Conservation (phyloP, 179 eudicot species). For the Beta corolliflora region DNA sequence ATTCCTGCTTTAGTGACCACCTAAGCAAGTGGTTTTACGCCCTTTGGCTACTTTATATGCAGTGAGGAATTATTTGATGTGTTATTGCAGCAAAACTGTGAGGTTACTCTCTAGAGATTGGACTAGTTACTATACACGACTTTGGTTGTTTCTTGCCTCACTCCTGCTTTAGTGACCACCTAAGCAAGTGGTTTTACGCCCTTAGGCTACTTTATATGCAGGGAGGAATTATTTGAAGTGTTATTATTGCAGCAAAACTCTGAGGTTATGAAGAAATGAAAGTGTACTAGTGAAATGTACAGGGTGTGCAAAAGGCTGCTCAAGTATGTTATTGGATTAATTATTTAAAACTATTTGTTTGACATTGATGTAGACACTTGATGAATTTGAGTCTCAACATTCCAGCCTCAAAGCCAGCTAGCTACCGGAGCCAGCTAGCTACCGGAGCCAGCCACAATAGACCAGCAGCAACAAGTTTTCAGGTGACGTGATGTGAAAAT, state of each 20-base stretch:
- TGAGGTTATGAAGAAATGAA: conserved; percentile 21
- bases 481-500: not conserved
- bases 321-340: not conserved
- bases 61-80: conserved; percentile 24
- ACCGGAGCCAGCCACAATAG: conserved; percentile 2
- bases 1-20: not conserved
- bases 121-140: not conserved
- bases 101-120: not conserved
- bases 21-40: not conserved
- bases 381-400: conserved; percentile 17
- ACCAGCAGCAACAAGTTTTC: not conserved
- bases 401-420: not conserved
- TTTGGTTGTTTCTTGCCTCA: not conserved
- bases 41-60: too few relatives aligned
- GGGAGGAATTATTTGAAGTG: conserved; percentile 24
- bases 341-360: not conserved
- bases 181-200: not conserved
- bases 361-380: conserved; percentile 18
- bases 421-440: not conserved
- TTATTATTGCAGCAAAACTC: conserved; percentile 20
- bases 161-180: not conserved
- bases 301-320: conserved; percentile 26
- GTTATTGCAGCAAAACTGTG: conserved; percentile 21
- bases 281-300: conserved; percentile 21
- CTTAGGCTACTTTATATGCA: not conserved